These are phyloP conservation scores for Sclerotinia borealis DNA, from an alignment of 2,329 filamentous ascomycete genomes.

Conservation along the genomic window DNA sequence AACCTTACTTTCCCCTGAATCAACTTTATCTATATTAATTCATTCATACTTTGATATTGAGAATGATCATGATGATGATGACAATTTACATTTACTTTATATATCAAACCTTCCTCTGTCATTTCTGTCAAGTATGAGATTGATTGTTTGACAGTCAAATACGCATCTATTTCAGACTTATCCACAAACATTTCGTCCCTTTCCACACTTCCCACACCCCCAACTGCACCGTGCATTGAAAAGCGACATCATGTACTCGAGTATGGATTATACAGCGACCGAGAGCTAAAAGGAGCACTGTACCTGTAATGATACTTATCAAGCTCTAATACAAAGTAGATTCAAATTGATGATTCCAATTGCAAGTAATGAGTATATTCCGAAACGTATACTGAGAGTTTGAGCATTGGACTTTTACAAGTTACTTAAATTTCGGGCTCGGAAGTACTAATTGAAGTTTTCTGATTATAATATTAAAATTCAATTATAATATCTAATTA, in stretches of 20 bases:
- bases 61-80: neutral
- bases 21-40: neutral
- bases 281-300: neutral
- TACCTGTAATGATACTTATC: neutral
- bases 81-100: neutral
- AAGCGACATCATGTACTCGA: neutral
- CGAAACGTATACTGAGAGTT: neutral
- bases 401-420: neutral
- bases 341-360: neutral
- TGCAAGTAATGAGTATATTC: neutral
- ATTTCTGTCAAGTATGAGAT: neutral
- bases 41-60: neutral
- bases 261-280: neutral
- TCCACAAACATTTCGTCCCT: neutral
- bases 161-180: constrained; percentile 2
- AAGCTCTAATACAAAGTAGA: constrained; percentile 1
- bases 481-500: neutral
- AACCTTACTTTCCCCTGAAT: constrained; percentile 9
- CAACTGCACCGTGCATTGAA: constrained; percentile 4
- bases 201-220: neutral
- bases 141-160: neutral
- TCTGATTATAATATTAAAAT: neutral
- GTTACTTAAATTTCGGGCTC: neutral
- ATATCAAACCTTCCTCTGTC: neutral
- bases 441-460: neutral